A percentile compares a stretch with the other conserved stretches of the same genome.
phyloP scores from a whole-genome alignment of 1,139 yeast species.

The Taphrina communis region DNA sequence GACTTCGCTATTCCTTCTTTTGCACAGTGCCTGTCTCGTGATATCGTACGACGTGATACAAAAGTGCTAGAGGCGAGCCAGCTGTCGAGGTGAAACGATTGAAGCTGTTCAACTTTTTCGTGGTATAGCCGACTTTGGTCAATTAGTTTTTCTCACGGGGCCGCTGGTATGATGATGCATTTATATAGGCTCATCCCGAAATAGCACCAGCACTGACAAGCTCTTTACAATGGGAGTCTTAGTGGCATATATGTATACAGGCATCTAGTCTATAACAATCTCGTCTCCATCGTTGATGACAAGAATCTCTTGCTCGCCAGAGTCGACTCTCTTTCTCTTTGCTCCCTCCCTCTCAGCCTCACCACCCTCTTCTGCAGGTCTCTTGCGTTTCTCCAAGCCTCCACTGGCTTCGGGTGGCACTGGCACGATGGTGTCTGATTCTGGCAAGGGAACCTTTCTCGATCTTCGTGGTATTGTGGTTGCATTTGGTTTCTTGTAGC shows the following conservation, averaged over 20 bases:
- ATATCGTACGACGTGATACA: neutral
- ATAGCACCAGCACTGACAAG: too few relatives aligned
- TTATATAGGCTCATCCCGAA: too few relatives aligned
- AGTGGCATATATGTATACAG: too few relatives aligned
- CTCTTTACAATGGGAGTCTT: neutral
- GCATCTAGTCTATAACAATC: constrained; percentile 24
- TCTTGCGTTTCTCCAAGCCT: constrained; percentile 28
- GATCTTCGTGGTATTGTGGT: constrained; percentile 12
- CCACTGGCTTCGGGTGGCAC: constrained; percentile 21
- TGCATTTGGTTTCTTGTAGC: neutral
- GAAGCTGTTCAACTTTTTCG: too few relatives aligned
- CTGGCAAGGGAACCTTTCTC: neutral
- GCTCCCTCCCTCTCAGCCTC: neutral
- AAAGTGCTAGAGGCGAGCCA: too few relatives aligned
- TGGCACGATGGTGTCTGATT: constrained; percentile 24
- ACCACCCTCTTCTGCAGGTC: constrained; percentile 22
- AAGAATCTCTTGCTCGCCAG: constrained; percentile 18
- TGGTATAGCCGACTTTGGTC: neutral
- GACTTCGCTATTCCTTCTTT: too few relatives aligned
- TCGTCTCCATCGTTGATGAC: constrained; percentile 46
- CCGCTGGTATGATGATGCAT: neutral
- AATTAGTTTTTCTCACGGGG: neutral
- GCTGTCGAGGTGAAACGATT: too few relatives aligned
- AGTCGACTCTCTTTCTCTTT: constrained; percentile 1
- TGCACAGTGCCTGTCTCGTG: too few relatives aligned